Evolutionary conservation across 352 stramenopile genomes (phyloP).

Genomic region (Globisporangium uncinulatum): DNA sequence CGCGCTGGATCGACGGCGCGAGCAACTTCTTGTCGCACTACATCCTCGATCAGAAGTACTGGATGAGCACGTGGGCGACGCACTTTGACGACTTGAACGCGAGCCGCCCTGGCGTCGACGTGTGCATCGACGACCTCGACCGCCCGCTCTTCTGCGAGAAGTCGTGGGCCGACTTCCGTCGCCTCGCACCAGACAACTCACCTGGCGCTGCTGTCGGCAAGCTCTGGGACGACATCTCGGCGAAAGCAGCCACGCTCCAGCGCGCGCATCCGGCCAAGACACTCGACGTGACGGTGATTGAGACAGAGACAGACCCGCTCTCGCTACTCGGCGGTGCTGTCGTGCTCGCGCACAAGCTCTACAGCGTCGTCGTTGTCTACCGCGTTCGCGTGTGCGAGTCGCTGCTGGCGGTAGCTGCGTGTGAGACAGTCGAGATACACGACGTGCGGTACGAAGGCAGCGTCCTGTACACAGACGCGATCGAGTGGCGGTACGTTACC

Average conservation of each 20-base stretch:
- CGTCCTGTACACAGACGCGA: constrained; percentile 44
- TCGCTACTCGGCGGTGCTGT: constrained; percentile 38
- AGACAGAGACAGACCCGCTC: constrained; percentile 44
- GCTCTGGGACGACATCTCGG: constrained; percentile 39
- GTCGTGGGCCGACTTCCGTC: constrained; percentile 34
- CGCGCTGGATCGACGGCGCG: constrained; percentile 39
- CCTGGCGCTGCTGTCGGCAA: constrained; percentile 15
- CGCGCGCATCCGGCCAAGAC: constrained; percentile 17
- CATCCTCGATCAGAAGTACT: constrained; percentile 51
- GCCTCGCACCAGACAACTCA: constrained; percentile 11
- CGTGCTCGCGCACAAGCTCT: constrained; percentile 49
- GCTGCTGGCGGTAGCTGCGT: constrained; percentile 3
- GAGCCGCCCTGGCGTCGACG: constrained; percentile 25
- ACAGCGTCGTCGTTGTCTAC: constrained; percentile 41
- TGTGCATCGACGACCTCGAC: constrained; percentile 50
- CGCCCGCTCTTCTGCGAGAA: constrained; percentile 52
- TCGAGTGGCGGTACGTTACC: constrained; percentile 46
- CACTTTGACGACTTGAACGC: constrained; percentile 32
- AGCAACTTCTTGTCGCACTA: constrained; percentile 47
- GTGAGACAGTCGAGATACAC: constrained; percentile 24
- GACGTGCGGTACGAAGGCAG: constrained; percentile 45
- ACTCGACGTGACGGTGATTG: constrained; percentile 42
- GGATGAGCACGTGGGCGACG: constrained; percentile 47
- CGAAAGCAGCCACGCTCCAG: constrained; percentile 23
- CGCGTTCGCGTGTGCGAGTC: constrained; percentile 25